phyloP scores from a whole-genome alignment of 2,329 filamentous ascomycete species.

The Beauveria caledonica region DNA sequence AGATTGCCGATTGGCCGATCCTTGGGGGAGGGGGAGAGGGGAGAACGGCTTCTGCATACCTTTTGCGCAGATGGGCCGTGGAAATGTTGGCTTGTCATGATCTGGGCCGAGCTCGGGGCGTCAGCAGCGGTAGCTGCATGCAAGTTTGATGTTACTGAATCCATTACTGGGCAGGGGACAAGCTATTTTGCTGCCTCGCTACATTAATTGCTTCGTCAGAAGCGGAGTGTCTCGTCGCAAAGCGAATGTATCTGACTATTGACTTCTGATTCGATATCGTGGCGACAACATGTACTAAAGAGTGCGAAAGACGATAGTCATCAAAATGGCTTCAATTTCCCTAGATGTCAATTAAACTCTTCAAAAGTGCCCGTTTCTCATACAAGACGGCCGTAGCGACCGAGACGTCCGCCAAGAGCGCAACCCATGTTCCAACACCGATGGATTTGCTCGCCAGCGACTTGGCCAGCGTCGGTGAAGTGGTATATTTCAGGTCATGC shows the following conservation, averaged over 20 bases:
- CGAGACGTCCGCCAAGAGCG: not conserved
- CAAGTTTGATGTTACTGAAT: not conserved
- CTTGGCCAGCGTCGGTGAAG: not conserved
- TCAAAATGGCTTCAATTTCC: not conserved
- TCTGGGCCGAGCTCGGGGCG: not conserved
- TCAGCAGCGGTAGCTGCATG: not conserved
- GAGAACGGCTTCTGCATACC: not conserved
- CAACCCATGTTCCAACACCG: not conserved
- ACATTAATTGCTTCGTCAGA: not conserved
- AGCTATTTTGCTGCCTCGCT: not conserved
- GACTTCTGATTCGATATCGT: too few species aligned
- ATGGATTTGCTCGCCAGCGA: not conserved
- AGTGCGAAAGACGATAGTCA: not conserved
- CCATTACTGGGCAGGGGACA: not conserved
- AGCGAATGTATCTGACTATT: not conserved
- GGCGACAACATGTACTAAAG: too few species aligned
- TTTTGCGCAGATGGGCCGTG: not conserved
- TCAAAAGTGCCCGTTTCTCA: not conserved
- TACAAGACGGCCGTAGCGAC: not conserved
- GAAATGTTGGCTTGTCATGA: not conserved
- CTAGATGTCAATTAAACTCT: not conserved
- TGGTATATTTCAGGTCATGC: conserved; percentile 21
- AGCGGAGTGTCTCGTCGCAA: not conserved
- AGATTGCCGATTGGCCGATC: not conserved
- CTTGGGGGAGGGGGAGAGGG: not conserved